phyloP scores from a whole-genome alignment of 352 stramenopile species.

The Phytopythium vexans region DNA sequence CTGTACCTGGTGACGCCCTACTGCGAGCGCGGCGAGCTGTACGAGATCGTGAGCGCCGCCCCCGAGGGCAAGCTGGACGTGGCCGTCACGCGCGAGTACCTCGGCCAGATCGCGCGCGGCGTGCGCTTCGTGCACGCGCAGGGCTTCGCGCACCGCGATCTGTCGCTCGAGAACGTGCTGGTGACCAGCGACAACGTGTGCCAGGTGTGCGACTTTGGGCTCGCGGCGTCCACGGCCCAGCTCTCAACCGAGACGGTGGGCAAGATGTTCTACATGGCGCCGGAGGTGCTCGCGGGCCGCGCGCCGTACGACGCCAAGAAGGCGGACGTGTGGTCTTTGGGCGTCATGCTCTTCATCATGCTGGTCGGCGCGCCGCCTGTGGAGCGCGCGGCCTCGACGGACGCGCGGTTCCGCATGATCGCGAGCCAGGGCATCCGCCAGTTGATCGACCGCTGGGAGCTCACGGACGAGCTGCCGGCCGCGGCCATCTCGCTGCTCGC shows the following conservation, averaged over 20 bases:
- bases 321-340: slow-evolving; percentile 83
- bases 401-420: slow-evolving; percentile 69
- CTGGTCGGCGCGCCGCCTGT: slow-evolving; percentile 63
- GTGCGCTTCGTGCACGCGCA: slow-evolving; percentile 75
- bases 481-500: slow-evolving; percentile 60
- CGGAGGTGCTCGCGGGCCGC: slow-evolving; percentile 62
- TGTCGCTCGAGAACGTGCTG: slow-evolving; percentile 85
- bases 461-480: slow-evolving; percentile 48
- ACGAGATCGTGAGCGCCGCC: slow-evolving; percentile 67
- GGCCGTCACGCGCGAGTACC: slow-evolving; percentile 43
- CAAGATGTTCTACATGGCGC: slow-evolving; percentile 87
- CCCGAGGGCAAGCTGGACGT: slow-evolving; percentile 37
- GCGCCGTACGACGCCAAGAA: slow-evolving; percentile 63
- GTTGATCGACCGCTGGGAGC: slow-evolving; percentile 65
- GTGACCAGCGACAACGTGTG: slow-evolving; percentile 67
- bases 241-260: slow-evolving; percentile 56
- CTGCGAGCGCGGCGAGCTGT: slow-evolving; percentile 69
- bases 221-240: slow-evolving; percentile 48
- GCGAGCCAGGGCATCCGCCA: slow-evolving; percentile 49
- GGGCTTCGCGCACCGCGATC: slow-evolving; percentile 76
- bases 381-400: slow-evolving; percentile 46
- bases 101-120: slow-evolving; percentile 62
- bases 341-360: slow-evolving; percentile 87
- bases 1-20: slow-evolving; percentile 80
- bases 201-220: slow-evolving; percentile 81